Percentiles rank a stretch among this genome's conserved stretches.
phyloP scores from a whole-genome alignment of 495 filamentous ascomycete species.

The Penicillium waksmanii region DNA sequence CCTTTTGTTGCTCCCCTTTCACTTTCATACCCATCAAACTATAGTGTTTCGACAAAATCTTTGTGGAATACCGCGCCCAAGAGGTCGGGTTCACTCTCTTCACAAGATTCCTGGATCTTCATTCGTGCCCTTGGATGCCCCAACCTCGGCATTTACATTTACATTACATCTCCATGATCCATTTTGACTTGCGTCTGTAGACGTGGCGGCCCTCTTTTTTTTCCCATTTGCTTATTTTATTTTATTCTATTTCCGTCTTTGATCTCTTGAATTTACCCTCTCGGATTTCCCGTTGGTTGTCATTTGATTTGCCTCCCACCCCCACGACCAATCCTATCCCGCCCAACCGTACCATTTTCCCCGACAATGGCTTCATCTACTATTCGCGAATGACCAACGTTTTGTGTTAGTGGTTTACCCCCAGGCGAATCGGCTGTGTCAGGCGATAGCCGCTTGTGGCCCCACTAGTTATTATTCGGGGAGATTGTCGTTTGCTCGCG shows the following conservation, averaged over 20 bases:
- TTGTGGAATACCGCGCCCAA: too few species aligned
- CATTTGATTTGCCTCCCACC: neutral
- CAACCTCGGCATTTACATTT: slow-evolving; percentile 36
- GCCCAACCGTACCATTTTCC: neutral
- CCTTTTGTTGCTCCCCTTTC: slow-evolving; percentile 36
- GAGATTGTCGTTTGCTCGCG: slow-evolving; percentile 2
- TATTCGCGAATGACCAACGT: slow-evolving; percentile 11
- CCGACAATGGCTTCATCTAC: slow-evolving; percentile 18
- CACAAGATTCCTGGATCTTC: slow-evolving; percentile 30
- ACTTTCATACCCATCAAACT: slow-evolving; percentile 37
- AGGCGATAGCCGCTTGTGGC: neutral
- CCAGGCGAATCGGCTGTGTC: slow-evolving; percentile 9
- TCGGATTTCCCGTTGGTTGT: slow-evolving; percentile 1
- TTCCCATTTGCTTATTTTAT: slow-evolving; percentile 5
- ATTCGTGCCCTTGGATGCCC: slow-evolving; percentile 18
- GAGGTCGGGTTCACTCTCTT: slow-evolving; percentile 9
- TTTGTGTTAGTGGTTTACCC: neutral
- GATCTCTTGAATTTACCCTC: neutral
- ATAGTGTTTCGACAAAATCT: neutral
- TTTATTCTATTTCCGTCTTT: slow-evolving; percentile 9
- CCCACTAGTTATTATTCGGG: slow-evolving; percentile 3
- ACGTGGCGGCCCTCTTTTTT: slow-evolving; percentile 13
- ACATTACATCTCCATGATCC: slow-evolving; percentile 19
- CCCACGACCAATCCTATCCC: slow-evolving; percentile 1
- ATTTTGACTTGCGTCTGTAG: slow-evolving; percentile 20